Base-by-base conservation (phyloP, 1,139 yeast species). In the Lodderomyces margitis region DNA sequence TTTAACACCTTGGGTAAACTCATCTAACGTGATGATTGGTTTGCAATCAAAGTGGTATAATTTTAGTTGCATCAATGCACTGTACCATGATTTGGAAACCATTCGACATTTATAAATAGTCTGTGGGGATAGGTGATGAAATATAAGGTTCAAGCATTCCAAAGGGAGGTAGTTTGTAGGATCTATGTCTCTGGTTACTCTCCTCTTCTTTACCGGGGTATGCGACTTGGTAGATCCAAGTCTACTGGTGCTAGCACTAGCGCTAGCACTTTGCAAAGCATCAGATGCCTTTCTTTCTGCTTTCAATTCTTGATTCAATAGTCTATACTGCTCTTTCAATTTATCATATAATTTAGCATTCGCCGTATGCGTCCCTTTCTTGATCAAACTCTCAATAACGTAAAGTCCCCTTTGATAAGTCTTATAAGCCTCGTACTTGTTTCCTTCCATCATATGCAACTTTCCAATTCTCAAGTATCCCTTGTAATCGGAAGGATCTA, bases 391-490 rank as follows among this genome's bases (percentile, higher is more conserved):
- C 15, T 58, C 61, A 17, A 68, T 59, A 2, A 53, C 51, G 39
- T 62, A 61, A 41, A 76, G 39, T 0, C 82, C 87, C 31, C 55
- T 51, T 38, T 69, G 71, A 45, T 70, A 70, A 5, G 55, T 55
- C 28, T 66, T 61, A 47, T 64, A 70, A 0, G 86, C 82, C 21
- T 70, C 75, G 1, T 55, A 41, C 5, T 66, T 59, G 31, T 64
- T 56, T 0, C 61, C 58, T 42, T 59, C 45, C 7, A 52, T 44
- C 37, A 58, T 51, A 19, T 71, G 57, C 2, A 80, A 48, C 51
- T 79, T 81, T 2, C 80, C 78, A 1, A 65, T 56, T 37, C 88
- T 56, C 21, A 83, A 59, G 50, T 81, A 81, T 1, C 86, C 83
- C 55, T 78, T 81, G 48, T 82, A 68, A 34, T 80, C 74, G 35